Percentiles rank a stretch among this genome's conserved stretches.
Evolutionary conservation across 1,284 basidiomycete species (phyloP).

Genomic region (Fereydounia khargensis): DNA sequence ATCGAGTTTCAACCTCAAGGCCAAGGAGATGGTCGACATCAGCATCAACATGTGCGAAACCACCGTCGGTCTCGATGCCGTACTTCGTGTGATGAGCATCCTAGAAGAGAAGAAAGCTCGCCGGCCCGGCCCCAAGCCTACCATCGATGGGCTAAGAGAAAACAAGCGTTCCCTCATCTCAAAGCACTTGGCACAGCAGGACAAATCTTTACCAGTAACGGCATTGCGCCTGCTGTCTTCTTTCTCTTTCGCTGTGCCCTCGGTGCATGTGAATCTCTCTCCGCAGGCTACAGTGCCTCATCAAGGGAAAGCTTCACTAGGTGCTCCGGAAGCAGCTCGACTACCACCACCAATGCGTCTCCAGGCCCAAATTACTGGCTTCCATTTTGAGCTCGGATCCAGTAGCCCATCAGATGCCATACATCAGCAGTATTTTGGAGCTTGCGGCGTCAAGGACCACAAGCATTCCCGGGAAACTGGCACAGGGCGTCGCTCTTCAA

Average conservation of each 20-base stretch:
- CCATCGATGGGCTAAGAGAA: neutral
- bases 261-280: too few relatives aligned
- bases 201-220: neutral
- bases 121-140: slow-evolving; percentile 11
- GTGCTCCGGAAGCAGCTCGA: neutral
- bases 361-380: slow-evolving; percentile 10
- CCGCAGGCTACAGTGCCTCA: too few relatives aligned
- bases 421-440: slow-evolving; percentile 52
- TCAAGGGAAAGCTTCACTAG: too few relatives aligned
- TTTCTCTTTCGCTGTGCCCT: neutral
- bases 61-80: slow-evolving; percentile 30
- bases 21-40: slow-evolving; percentile 23
- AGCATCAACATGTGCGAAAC: slow-evolving; percentile 22
- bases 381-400: slow-evolving; percentile 32
- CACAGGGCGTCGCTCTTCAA: too few relatives aligned
- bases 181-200: slow-evolving; percentile 23
- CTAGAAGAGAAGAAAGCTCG: slow-evolving; percentile 27
- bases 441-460: slow-evolving; percentile 32
- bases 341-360: slow-evolving; percentile 4
- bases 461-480: too few relatives aligned
- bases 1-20: slow-evolving; percentile 18
- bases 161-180: slow-evolving; percentile 14
- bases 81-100: slow-evolving; percentile 16
- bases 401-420: slow-evolving; percentile 34
- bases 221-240: neutral